Evolutionary conservation across 106 monocot species (phyloP), one percentile per base, ranked within the genome.

Genomic region (Agapanthus africanus): DNA sequence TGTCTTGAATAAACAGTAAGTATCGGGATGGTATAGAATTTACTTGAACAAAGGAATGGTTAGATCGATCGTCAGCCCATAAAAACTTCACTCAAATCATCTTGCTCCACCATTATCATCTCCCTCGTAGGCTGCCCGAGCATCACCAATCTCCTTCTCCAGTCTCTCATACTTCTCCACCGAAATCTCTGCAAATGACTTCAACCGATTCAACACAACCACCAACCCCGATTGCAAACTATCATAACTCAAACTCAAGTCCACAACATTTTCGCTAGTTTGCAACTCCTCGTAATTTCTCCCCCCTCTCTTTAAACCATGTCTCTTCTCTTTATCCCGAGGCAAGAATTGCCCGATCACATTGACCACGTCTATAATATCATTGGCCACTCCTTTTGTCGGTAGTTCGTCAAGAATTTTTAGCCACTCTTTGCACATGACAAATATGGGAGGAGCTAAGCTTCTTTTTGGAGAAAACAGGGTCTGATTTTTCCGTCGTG

Each of bases 351-450:
- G 68, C 64, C 57, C 44, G 14, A 56, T 54, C 28, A 81, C 75
- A 28, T 67, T 57, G 1, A 63, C 65, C 2, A 99, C 71, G 22
- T 81, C 79, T 66, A 75, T 99, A 31, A 99, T 80, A n/a, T 87
- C 78, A 36, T 80, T 74, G 8, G 63, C 72, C 19, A 92, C 80
- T 52, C 84, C 81, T 37, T 74, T 75, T 10, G 39, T 68, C 0
- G 87, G 84, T 52, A 87, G 56, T 1, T 74, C 72, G 16, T 78
- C 75, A 2, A 92, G 59, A 22, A 81, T 32, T 5, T 11, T 67
- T 1, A 99, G 63, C 97, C 97, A 99, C 30, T 87, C 81, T 26
- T 74, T 59, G 64, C 97, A 99, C 26, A 89, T 79, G 21, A 85
- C 73, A 6, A 87, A 99, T 11, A 99, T 99, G 6, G 92, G 86